A percentile compares a stretch with the other conserved stretches of the same genome.
Evolutionary conservation across 176 grass and related monocot genomes (phyloP).

Genomic region (Alopecurus myosuroides): DNA sequence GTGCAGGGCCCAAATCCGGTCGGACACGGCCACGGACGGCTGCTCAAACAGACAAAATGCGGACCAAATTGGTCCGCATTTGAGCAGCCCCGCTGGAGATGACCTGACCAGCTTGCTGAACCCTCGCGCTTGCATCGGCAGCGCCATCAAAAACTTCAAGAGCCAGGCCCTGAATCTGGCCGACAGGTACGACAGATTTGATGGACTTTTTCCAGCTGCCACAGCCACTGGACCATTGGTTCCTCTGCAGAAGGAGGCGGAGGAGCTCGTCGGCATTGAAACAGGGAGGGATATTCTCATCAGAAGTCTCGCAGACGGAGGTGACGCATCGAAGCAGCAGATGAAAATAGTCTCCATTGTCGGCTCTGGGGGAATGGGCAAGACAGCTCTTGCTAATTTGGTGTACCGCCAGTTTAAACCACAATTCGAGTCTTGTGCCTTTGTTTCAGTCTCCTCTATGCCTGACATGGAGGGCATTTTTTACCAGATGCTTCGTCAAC

Average conservation of each 20-base stretch:
- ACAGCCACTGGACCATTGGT: background rate
- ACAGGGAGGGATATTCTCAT: background rate
- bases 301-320: background rate
- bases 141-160: background rate
- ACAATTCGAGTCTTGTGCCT: background rate
- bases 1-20: no score
- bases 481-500: background rate
- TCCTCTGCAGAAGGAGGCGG: background rate
- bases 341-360: background rate
- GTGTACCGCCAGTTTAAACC: background rate
- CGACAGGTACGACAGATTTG: background rate
- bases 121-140: background rate
- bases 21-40: no score
- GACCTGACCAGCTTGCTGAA: background rate
- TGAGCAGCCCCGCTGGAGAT: no score
- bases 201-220: background rate
- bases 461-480: background rate
- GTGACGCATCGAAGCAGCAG: background rate
- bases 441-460: background rate
- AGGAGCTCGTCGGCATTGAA: background rate
- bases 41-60: no score
- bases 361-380: constrained; percentile 1
- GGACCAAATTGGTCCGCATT: no score
- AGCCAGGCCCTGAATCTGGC: background rate
- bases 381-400: background rate